These are phyloP conservation scores for Cylindrotheca closterium DNA, from an alignment of 108 stramenopile species.

Conservation along the genomic window DNA sequence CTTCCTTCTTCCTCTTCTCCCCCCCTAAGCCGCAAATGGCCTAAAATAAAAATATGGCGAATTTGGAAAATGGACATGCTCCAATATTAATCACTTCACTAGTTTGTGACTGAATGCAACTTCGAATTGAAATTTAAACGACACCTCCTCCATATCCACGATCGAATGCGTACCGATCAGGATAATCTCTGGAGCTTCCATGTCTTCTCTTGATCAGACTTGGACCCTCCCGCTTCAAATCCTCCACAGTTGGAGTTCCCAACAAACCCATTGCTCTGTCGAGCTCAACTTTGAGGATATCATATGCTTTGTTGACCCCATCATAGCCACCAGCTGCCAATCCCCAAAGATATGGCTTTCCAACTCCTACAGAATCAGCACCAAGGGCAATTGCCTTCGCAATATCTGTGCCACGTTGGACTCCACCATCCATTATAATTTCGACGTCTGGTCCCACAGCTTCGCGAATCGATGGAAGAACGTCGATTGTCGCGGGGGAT, in stretches of 20 bases:
- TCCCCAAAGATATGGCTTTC: slow-evolving; percentile 96
- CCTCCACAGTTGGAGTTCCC: slow-evolving; percentile 84
- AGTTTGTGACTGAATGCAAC: too few relatives aligned
- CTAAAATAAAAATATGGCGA: too few relatives aligned
- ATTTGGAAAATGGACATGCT: too few relatives aligned
- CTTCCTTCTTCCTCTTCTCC: too few relatives aligned
- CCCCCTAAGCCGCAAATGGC: too few relatives aligned
- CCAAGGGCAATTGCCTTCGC: slow-evolving; percentile 95
- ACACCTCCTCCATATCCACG: slow-evolving; percentile 92
- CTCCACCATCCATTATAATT: slow-evolving; percentile 96
- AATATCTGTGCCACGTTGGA: slow-evolving; percentile 97
- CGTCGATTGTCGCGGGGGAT: slow-evolving; percentile 92
- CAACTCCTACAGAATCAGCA: slow-evolving; percentile 93
- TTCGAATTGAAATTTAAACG: too few relatives aligned
- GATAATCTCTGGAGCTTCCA: slow-evolving; percentile 79
- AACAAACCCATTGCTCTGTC: slow-evolving; percentile 91
- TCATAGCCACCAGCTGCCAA: slow-evolving; percentile 89
- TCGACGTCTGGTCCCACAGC: slow-evolving; percentile 92
- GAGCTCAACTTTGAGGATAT: slow-evolving; percentile 83
- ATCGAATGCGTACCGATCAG: slow-evolving; percentile 83
- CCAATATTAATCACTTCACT: too few relatives aligned
- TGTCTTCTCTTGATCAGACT: slow-evolving; percentile 80
- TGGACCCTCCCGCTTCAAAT: slow-evolving; percentile 89
- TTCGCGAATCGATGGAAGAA: slow-evolving; percentile 91
- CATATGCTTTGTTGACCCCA: slow-evolving; percentile 86